phyloP scores from a whole-genome alignment of 345 rosid genomes.

The Alliaria petiolata region DNA sequence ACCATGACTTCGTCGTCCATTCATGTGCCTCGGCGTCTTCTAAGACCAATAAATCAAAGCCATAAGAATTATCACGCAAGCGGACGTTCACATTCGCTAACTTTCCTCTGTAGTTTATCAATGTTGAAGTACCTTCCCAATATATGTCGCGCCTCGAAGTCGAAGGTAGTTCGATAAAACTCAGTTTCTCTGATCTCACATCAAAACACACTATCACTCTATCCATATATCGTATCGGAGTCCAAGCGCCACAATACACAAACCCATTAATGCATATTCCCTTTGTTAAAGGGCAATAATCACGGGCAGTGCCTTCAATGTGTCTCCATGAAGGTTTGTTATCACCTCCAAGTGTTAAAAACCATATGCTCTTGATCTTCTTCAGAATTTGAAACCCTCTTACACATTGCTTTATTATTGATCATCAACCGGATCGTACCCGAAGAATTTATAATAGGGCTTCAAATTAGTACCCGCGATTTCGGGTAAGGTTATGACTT shows the following conservation, averaged over 20 bases:
- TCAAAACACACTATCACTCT: neutral
- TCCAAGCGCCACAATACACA: neutral
- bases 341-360: neutral
- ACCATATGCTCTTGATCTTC: neutral
- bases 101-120: neutral
- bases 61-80: too few species aligned
- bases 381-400: neutral
- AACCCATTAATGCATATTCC: neutral
- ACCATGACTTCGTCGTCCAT: neutral
- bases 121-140: neutral
- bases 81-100: neutral
- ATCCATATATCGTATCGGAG: neutral
- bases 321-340: neutral
- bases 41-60: conserved; percentile 7
- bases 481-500: neutral
- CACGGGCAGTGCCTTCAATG: neutral
- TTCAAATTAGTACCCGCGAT: neutral
- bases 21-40: neutral
- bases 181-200: neutral
- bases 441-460: neutral
- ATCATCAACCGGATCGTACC: conserved; percentile 1
- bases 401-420: conserved; percentile 2
- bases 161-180: neutral
- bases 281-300: neutral
- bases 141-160: too few species aligned